phyloP scores from a whole-genome alignment of 2,329 filamentous ascomycete genomes.

The Claviceps lovelessii region DNA sequence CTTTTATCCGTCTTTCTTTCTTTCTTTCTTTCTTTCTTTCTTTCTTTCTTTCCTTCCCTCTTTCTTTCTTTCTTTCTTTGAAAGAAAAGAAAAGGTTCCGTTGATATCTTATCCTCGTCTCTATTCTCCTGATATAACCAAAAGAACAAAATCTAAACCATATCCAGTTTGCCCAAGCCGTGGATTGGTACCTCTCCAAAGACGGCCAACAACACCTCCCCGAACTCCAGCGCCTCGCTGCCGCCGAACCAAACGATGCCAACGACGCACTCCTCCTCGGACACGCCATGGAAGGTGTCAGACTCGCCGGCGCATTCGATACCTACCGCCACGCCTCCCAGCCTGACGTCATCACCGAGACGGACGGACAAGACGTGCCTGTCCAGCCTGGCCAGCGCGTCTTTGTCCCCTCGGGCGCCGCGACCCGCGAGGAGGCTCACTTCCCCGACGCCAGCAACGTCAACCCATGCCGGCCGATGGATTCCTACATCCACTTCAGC shows the following conservation, averaged over 20 bases:
- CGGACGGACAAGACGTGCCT: constrained; percentile 35
- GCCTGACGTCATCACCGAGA: constrained; percentile 31
- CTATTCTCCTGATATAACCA: neutral
- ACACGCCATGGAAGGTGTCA: constrained; percentile 58
- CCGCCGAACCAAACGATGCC: constrained; percentile 37
- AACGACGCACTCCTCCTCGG: constrained; percentile 50
- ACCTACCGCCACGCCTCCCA: constrained; percentile 42
- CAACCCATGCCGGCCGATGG: constrained; percentile 46
- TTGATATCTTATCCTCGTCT: too few relatives aligned
- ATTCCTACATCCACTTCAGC: constrained; percentile 51
- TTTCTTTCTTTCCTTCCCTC: too few relatives aligned
- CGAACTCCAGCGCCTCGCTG: constrained; percentile 46
- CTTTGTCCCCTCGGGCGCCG: constrained; percentile 45
- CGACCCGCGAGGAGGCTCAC: constrained; percentile 39
- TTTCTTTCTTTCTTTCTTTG: neutral
- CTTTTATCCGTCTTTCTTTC: neutral
- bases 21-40: too few relatives aligned
- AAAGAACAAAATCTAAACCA: neutral
- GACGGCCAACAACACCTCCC: constrained; percentile 40
- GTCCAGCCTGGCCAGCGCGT: constrained; percentile 45
- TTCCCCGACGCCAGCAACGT: constrained; percentile 50
- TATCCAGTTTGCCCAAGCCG: constrained; percentile 49
- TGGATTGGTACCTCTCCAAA: constrained; percentile 57
- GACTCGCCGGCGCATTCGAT: constrained; percentile 49
- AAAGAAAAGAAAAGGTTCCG: neutral